Evolutionary conservation across 257 asterid genomes (phyloP), one percentile per base, ranked within the genome.

Genomic region (Jacaranda copaia): DNA sequence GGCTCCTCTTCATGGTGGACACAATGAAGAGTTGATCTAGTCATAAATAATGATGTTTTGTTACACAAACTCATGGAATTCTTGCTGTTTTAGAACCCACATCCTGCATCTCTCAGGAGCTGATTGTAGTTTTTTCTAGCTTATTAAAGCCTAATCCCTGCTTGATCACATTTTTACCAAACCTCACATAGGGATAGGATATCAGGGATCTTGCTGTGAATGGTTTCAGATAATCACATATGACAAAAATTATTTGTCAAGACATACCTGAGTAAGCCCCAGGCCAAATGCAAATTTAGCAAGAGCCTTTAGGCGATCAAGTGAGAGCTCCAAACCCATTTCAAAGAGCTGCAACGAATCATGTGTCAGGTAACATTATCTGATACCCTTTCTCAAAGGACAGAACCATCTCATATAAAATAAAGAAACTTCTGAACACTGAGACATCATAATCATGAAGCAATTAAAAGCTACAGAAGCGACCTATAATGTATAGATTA

Each of bases 271-370:
- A 87, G 86, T 89, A 81, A 96, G 78, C 69, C 99, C 98, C 85
- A 96, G 83, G 77, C 97, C 99, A 84, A 96, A 96, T 19, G 99
- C 99, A 85, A 91, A 96, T 81, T 93, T 96, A 69, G 99, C 99
- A 74, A 96, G 97, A 59, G 99, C 98, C 81, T 69, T 93, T 85
- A 96, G 85, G 42, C 99, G 98, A 66, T 91, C 96, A 77, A 96
- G 89, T 51, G 99, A 96, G 83, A 96, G 99, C 89, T 96, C 99
- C 91, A 96, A 89, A 52, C 99, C 99, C 99, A 96, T 96, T 86
- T 96, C 99, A 90, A 96, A 96, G 68, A 96, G 91, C 99, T 96
- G 95, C 90, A 93, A 73, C 75, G 48, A 77, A 63, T 75, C 61
- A 86, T 59, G 56, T 62, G 77, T 67, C 72, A 88, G 83, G 77